Base-by-base conservation (phyloP, 352 stramenopile genomes). In the Globisporangium paddicum region DNA sequence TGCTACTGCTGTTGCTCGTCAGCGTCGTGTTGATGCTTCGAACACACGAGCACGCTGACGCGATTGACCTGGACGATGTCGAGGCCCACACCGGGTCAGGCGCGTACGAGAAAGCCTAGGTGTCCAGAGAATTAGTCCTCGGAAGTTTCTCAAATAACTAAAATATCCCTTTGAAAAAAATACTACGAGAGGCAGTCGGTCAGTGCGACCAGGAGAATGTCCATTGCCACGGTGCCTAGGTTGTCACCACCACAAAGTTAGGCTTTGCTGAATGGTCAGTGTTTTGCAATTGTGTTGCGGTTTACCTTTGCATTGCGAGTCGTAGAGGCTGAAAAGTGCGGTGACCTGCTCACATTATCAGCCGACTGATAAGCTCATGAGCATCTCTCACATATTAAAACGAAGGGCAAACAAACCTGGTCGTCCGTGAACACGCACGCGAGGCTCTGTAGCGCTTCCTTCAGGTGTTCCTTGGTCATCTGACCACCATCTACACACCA, bases 401-500 rank as follows among this genome's bases (percentile, higher is more conserved):
- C 28, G 6, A 26, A 34, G 8, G 5, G 53, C 54, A 2, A 1
- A 44, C 51, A 1, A 9, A 85, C 77, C 72, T 89, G 76, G 44
- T 87, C 79, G 50, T 86, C 74, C 0, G 72, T 83, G 50, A 87
- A 76, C 14, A 86, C 73, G 26, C 75, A 86, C 6, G 62, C 62
- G 47, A 87, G 68, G 2, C 67, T 66, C 61, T 71, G 62, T 30
- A 89, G 44, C 8, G 71, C 69, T 56, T 89, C 75, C 18, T 89
- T 85, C 32, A 89, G 42, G 11, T 85, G 69, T 3, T 53, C 48
- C 37, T 86, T 79, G 16, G 63, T 76, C 73, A 86, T 83, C 37
- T 62, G 56, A 26, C 74, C 72, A 18, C 69, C 59, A 38, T 81
- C 71, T 84, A 46, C 32, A 60, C 28, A 18, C n/a, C 18, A 44